Conservation (phyloP, 2,329 filamentous ascomycete genomes). For the Metarhizium humberi region DNA sequence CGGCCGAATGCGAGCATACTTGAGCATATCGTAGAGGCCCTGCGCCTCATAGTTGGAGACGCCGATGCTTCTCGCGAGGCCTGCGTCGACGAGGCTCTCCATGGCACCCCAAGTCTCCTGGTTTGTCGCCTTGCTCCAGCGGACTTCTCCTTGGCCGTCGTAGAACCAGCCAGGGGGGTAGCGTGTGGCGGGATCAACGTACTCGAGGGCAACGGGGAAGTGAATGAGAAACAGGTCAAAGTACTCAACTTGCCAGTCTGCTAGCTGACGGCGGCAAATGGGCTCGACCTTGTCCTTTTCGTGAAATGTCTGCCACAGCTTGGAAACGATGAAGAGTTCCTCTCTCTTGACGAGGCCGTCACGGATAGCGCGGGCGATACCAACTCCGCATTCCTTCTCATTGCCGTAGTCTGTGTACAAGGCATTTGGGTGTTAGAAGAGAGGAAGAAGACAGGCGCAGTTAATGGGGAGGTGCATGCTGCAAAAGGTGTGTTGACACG, state of each 20-base stretch:
- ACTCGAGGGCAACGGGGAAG: slow-evolving; percentile 81
- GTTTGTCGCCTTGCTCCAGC: slow-evolving; percentile 59
- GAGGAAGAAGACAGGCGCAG: too few relatives aligned
- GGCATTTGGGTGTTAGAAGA: too few relatives aligned
- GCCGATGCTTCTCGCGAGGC: slow-evolving; percentile 65
- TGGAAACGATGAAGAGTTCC: slow-evolving; percentile 57
- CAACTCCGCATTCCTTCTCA: too few relatives aligned
- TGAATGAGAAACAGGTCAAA: slow-evolving; percentile 86
- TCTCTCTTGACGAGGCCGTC: too few relatives aligned
- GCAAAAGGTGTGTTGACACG: too few relatives aligned
- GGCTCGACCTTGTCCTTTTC: slow-evolving; percentile 67
- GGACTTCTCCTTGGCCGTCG: slow-evolving; percentile 52
- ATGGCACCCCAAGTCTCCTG: slow-evolving; percentile 78
- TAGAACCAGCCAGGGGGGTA: slow-evolving; percentile 75
- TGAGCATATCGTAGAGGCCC: slow-evolving; percentile 69
- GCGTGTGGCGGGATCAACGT: slow-evolving; percentile 67
- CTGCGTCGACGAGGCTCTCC: slow-evolving; percentile 62
- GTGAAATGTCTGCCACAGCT: slow-evolving; percentile 92
- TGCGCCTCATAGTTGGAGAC: slow-evolving; percentile 76
- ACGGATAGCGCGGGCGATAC: too few relatives aligned
- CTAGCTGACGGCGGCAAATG: slow-evolving; percentile 66
- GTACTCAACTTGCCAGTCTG: slow-evolving; percentile 79
- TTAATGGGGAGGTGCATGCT: too few relatives aligned
- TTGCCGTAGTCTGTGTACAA: too few relatives aligned
- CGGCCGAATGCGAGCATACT: slow-evolving; percentile 65